Conservation (phyloP, 768 basidiomycete genomes). For the Tricholoma terreum region DNA sequence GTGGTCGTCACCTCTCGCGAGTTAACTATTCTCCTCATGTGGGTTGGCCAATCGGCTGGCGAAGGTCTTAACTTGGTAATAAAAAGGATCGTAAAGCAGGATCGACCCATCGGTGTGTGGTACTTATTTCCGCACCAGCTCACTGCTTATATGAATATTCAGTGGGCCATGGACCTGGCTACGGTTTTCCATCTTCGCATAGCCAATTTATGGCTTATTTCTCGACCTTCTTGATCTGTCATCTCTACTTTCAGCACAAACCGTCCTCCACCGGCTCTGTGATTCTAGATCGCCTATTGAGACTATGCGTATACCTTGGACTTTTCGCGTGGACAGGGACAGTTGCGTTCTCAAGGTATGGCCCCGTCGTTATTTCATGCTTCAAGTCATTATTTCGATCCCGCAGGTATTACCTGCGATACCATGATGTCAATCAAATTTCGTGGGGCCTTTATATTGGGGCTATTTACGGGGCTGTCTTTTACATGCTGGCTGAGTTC, state of each 20-base stretch:
- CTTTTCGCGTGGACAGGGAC: slow-evolving; percentile 54
- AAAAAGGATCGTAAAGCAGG: slow-evolving; percentile 65
- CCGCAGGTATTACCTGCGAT: slow-evolving; percentile 62
- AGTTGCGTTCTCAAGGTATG: slow-evolving; percentile 83
- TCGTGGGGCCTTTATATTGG: slow-evolving; percentile 75
- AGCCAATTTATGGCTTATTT: slow-evolving; percentile 93
- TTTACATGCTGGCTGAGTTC: slow-evolving; percentile 57
- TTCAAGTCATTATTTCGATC: background rate
- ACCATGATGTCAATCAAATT: slow-evolving; percentile 70
- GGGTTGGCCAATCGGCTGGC: slow-evolving; percentile 72
- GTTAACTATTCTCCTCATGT: slow-evolving; percentile 78
- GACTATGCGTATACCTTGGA: slow-evolving; percentile 43
- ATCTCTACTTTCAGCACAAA: slow-evolving; percentile 67
- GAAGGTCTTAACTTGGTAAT: slow-evolving; percentile 68
- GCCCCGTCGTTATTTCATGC: background rate
- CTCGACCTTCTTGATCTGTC: slow-evolving; percentile 69
- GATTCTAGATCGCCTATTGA: slow-evolving; percentile 50
- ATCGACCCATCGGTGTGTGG: slow-evolving; percentile 60
- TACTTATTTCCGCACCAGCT: background rate
- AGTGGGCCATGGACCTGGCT: slow-evolving; percentile 66
- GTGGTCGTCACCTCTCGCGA: slow-evolving; percentile 75
- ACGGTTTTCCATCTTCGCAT: slow-evolving; percentile 87
- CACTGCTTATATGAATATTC: background rate
- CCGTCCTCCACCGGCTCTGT: slow-evolving; percentile 52
- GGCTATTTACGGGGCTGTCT: slow-evolving; percentile 43